phyloP scores from a whole-genome alignment of 176 grass and related monocot species.

The Rhynchospora breviuscula region DNA sequence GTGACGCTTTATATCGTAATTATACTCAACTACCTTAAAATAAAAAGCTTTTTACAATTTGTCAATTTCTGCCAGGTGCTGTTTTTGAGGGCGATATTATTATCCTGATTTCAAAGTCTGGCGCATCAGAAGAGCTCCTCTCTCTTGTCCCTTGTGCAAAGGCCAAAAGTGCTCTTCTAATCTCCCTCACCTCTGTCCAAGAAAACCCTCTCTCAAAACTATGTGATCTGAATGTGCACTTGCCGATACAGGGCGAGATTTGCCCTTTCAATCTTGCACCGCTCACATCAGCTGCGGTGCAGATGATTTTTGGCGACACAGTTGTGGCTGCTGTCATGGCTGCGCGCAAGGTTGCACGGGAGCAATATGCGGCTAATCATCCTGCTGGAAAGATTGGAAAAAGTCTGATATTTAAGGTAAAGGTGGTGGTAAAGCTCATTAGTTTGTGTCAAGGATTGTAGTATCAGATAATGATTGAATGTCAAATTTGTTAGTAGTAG shows the following conservation, averaged over 20 bases:
- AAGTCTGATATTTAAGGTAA: constrained; percentile 92
- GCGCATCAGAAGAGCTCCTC: constrained; percentile 86
- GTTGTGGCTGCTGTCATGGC: constrained; percentile 77
- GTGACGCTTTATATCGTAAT: not conserved
- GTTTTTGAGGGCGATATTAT: constrained; percentile 63
- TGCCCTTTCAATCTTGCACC: constrained; percentile 91
- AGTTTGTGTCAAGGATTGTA: not conserved
- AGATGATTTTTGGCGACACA: constrained; percentile 93
- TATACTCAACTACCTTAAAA: not conserved
- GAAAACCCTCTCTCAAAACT: constrained; percentile 53
- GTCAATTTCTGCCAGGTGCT: constrained; percentile 7
- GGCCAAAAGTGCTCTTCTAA: constrained; percentile 64
- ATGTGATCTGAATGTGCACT: constrained; percentile 84
- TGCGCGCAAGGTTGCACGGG: constrained; percentile 48
- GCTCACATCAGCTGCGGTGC: constrained; percentile 74
- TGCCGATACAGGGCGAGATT: constrained; percentile 87
- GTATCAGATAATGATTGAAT: constrained; percentile 21
- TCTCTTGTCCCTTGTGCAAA: constrained; percentile 71
- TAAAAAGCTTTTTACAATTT: not conserved
- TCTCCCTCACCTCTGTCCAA: constrained; percentile 66
- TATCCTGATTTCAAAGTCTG: constrained; percentile 88
- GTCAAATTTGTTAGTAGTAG: constrained; percentile 13
- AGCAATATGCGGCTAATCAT: constrained; percentile 85
- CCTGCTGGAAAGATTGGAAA: constrained; percentile 96
- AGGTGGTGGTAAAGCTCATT: not conserved